A percentile compares a stretch with the other conserved stretches of the same genome.
phyloP scores from a whole-genome alignment of 164 flowering plant genomes.

The Brasenia schreberi region DNA sequence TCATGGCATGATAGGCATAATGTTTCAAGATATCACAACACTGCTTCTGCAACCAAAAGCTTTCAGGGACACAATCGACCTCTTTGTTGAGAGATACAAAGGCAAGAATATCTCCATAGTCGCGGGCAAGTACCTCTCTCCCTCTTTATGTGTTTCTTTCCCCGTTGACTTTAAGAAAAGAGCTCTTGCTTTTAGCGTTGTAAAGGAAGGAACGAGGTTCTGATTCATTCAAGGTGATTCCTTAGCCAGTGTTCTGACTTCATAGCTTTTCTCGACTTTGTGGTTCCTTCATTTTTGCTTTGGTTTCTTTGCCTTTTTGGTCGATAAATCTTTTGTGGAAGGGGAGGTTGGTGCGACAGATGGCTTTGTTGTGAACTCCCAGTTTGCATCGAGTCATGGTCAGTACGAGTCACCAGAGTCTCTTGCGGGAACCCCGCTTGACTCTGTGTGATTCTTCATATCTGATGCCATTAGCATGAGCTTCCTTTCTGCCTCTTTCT shows the following conservation, averaged over 20 bases:
- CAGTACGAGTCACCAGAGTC: too few species aligned
- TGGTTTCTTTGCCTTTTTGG: not conserved
- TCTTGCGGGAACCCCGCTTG: too few species aligned
- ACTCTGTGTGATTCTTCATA: too few species aligned
- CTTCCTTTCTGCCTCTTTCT: too few species aligned
- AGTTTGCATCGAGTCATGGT: too few species aligned
- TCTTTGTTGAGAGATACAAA: slow-evolving; percentile 84
- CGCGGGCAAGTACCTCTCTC: slow-evolving; percentile 38
- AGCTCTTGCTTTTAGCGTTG: not conserved
- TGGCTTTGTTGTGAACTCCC: too few species aligned
- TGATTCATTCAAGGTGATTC: not conserved
- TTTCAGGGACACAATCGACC: slow-evolving; percentile 78
- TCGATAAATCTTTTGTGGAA: too few species aligned
- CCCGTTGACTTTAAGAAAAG: too few species aligned
- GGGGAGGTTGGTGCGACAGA: too few species aligned
- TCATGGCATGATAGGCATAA: slow-evolving; percentile 45
- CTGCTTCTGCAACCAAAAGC: slow-evolving; percentile 70
- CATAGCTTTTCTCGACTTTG: not conserved
- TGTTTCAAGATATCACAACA: slow-evolving; percentile 93
- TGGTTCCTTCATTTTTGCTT: not conserved
- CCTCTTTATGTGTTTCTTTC: not conserved
- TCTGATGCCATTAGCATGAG: too few species aligned
- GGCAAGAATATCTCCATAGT: slow-evolving; percentile 73
- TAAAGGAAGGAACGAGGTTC: not conserved
- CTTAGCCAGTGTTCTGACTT: not conserved